Conservation (phyloP, 202 grass and related monocot genomes). For the Setaria viridis region DNA sequence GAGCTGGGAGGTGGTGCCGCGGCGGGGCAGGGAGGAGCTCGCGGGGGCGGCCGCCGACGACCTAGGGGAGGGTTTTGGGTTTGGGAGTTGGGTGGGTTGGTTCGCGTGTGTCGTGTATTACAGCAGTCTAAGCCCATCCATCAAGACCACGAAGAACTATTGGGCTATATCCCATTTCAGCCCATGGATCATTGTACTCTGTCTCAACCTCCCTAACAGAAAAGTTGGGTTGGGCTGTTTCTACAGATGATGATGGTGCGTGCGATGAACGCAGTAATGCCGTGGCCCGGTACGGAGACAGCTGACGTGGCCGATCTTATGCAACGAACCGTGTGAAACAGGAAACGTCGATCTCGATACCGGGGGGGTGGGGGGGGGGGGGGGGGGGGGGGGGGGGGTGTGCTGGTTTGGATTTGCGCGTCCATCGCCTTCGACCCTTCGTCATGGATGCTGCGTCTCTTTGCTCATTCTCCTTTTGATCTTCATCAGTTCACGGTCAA, state of each 20-base stretch:
- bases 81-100: background rate
- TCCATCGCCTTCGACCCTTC: background rate
- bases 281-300: background rate
- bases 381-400: too few species aligned
- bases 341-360: too few species aligned
- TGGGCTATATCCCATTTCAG: background rate
- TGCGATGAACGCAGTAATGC: background rate
- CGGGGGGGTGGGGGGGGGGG: too few species aligned
- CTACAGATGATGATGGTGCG: too few species aligned
- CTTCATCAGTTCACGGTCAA: background rate
- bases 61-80: slow-evolving; percentile 41
- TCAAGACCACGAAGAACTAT: too few species aligned
- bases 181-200: background rate
- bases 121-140: background rate
- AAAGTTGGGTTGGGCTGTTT: background rate
- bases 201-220: background rate
- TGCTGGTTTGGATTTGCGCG: too few species aligned
- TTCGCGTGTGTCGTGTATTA: background rate
- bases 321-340: too few species aligned
- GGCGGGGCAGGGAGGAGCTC: background rate
- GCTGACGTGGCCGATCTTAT: slow-evolving; percentile 16
- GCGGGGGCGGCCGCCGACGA: background rate
- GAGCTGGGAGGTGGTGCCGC: background rate
- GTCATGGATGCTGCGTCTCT: background rate
- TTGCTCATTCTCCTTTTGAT: background rate